Conservation (phyloP, 768 basidiomycete species). For the Gymnopilus dilepis region DNA sequence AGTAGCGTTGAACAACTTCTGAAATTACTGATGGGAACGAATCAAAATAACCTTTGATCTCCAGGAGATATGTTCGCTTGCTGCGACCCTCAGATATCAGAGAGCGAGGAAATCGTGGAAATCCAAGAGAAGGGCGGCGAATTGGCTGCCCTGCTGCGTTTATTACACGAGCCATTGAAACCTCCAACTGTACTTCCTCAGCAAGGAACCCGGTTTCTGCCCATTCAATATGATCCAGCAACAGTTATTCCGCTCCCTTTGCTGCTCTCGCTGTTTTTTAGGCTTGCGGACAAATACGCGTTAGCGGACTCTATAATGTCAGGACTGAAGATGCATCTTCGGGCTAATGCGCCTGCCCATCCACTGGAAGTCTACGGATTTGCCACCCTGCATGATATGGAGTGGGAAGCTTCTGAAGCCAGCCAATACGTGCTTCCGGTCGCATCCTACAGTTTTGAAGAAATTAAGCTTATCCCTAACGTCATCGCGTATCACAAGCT, state of each 20-base stretch:
- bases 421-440: constrained; percentile 67
- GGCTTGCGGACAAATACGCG: constrained; percentile 69
- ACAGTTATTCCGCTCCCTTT: constrained; percentile 70
- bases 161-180: constrained; percentile 60
- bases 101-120: constrained; percentile 43
- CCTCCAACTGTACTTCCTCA: constrained; percentile 44
- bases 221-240: constrained; percentile 42
- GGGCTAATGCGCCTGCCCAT: constrained; percentile 64
- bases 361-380: constrained; percentile 68
- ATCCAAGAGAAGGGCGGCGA: constrained; percentile 57
- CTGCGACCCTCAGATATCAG: constrained; percentile 43
- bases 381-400: constrained; percentile 49
- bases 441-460: constrained; percentile 54
- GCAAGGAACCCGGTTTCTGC: constrained; percentile 33
- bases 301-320: constrained; percentile 50
- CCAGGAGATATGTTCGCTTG: constrained; percentile 73
- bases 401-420: constrained; percentile 56
- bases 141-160: constrained; percentile 55
- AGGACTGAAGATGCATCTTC: constrained; percentile 55
- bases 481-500: constrained; percentile 69
- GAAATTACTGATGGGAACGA: constrained; percentile 6
- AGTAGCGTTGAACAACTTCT: constrained; percentile 33
- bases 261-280: constrained; percentile 56
- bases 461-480: constrained; percentile 59
- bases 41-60: constrained; percentile 1